Evolutionary conservation across 768 basidiomycete genomes (phyloP).

Genomic region (Hygrocybe coccinea): DNA sequence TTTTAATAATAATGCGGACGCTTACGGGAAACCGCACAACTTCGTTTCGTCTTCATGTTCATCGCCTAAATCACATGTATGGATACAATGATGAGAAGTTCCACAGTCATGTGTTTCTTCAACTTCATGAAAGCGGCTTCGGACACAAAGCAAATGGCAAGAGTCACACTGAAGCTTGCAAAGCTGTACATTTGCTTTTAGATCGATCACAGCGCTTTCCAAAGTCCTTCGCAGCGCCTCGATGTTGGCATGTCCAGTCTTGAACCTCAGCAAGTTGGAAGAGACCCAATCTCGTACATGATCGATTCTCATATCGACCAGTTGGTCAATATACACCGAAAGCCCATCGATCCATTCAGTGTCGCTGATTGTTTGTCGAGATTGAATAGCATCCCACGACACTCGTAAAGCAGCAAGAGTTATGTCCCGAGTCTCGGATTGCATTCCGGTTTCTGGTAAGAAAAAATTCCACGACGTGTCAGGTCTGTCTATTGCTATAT

Average conservation of each 20-base stretch:
- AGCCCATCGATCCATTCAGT: slow-evolving; percentile 39
- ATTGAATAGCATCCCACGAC: background rate
- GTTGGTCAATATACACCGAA: slow-evolving; percentile 31
- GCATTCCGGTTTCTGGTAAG: slow-evolving; percentile 12
- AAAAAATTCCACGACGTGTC: slow-evolving; percentile 39
- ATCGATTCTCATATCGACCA: slow-evolving; percentile 41
- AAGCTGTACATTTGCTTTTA: slow-evolving; percentile 43
- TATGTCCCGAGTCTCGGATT: background rate
- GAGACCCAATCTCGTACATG: slow-evolving; percentile 51
- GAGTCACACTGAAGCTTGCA: slow-evolving; percentile 44
- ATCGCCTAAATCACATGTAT: slow-evolving; percentile 41
- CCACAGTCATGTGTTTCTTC: slow-evolving; percentile 43
- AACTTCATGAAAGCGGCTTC: slow-evolving; percentile 43
- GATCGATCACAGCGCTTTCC: slow-evolving; percentile 39
- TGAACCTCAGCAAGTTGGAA: slow-evolving; percentile 46
- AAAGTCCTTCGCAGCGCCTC: slow-evolving; percentile 42
- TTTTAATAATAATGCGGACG: background rate
- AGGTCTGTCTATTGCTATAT: slow-evolving; percentile 31
- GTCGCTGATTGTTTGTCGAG: slow-evolving; percentile 37
- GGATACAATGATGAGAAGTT: slow-evolving; percentile 45
- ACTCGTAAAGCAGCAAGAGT: slow-evolving; percentile 15
- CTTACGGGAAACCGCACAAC: slow-evolving; percentile 34
- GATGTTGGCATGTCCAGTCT: slow-evolving; percentile 39
- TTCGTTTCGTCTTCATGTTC: slow-evolving; percentile 29
- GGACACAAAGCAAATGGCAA: slow-evolving; percentile 50